phyloP scores from a whole-genome alignment of 1,139 yeast species.

The Suhomyces terraborum region DNA sequence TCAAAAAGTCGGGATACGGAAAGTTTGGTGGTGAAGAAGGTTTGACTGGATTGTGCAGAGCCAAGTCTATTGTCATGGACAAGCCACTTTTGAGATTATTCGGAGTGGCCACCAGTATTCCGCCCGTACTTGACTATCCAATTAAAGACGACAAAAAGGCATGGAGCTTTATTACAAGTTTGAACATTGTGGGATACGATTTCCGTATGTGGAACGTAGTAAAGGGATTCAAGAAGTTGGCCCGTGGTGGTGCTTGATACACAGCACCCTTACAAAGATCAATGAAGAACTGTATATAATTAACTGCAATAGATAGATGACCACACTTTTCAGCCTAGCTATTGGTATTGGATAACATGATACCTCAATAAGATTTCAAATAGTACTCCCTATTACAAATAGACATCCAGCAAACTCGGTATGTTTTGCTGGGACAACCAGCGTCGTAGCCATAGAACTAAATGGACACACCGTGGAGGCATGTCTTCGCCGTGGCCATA shows the following conservation, averaged over 20 bases:
- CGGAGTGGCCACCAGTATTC: slow-evolving; percentile 76
- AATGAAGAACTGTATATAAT: slow-evolving; percentile 4
- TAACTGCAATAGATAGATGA: slow-evolving; percentile 6
- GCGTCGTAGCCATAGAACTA: slow-evolving; percentile 1
- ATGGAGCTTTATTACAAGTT: slow-evolving; percentile 80
- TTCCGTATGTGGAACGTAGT: slow-evolving; percentile 65
- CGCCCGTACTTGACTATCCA: slow-evolving; percentile 89
- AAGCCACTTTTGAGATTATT: slow-evolving; percentile 60
- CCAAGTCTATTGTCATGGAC: slow-evolving; percentile 86
- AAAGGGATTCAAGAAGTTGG: slow-evolving; percentile 43
- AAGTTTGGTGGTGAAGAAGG: slow-evolving; percentile 98
- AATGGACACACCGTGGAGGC: not conserved
- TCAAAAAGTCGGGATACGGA: slow-evolving; percentile 90
- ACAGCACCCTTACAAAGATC: not conserved
- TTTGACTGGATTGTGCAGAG: slow-evolving; percentile 79
- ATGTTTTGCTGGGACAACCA: not conserved
- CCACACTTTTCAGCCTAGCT: not conserved
- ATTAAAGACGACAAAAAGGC: slow-evolving; percentile 78
- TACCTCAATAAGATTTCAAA: not conserved
- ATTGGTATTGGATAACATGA: too few relatives aligned
- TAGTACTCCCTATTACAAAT: too few relatives aligned
- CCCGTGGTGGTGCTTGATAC: slow-evolving; percentile 36
- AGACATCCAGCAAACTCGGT: not conserved
- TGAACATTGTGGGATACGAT: slow-evolving; percentile 88
- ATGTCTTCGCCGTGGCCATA: not conserved